These are phyloP conservation scores for Fusarium coffeatum DNA, from an alignment of 2,329 filamentous ascomycete species.

Conservation along the genomic window DNA sequence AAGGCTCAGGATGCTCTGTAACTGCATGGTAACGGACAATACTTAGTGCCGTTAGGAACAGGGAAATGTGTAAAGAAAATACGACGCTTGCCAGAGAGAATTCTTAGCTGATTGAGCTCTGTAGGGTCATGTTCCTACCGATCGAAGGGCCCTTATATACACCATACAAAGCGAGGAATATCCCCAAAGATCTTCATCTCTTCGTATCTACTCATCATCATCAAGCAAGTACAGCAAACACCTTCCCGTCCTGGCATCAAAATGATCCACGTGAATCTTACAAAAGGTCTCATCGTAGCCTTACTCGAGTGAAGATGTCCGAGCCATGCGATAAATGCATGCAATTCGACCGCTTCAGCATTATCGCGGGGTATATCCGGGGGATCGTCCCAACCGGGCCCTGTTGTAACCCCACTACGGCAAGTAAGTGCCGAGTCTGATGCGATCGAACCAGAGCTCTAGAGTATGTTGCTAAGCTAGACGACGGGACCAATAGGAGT, in stretches of 20 bases:
- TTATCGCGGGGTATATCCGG: constrained; percentile 21
- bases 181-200: neutral
- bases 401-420: constrained; percentile 14
- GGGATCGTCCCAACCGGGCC: constrained; percentile 6
- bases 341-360: constrained; percentile 16
- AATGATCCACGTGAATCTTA: neutral
- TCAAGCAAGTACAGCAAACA: neutral
- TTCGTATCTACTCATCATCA: neutral
- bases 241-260: neutral
- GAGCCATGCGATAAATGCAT: neutral
- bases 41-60: too few species aligned
- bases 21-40: neutral
- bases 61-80: too few species aligned
- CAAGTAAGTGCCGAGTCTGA: constrained; percentile 21
- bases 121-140: rapidly evolving
- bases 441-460: constrained; percentile 12
- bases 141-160: neutral
- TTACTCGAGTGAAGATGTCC: neutral
- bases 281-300: too few species aligned
- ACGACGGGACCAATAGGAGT: neutral
- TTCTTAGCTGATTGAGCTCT: neutral
- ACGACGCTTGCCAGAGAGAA: neutral
- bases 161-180: rapidly evolving
- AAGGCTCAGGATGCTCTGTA: constrained; percentile 14
- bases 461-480: neutral